Evolutionary conservation across 2,329 filamentous ascomycete species (phyloP).

Genomic region (Colletotrichum sidae): DNA sequence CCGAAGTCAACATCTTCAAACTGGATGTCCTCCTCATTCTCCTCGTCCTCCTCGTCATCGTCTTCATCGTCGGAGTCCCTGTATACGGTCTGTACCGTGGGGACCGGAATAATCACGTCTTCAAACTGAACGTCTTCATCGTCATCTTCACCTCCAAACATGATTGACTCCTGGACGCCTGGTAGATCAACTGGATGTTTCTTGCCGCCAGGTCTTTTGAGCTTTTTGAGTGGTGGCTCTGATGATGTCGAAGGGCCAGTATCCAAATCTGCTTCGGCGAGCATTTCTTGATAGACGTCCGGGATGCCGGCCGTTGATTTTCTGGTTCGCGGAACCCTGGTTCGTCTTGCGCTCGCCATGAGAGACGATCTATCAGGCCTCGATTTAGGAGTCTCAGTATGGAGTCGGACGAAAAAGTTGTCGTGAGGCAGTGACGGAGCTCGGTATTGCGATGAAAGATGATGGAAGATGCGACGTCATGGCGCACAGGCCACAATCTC

Average conservation of each 20-base stretch:
- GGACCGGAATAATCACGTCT: constrained; percentile 60
- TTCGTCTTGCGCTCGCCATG: constrained; percentile 43
- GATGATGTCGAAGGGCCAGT: constrained; percentile 41
- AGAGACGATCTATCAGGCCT: not conserved
- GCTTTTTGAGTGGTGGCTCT: constrained; percentile 57
- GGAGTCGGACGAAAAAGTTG: no score
- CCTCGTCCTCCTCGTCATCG: constrained; percentile 51
- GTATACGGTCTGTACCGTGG: constrained; percentile 64
- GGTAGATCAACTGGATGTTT: constrained; percentile 16
- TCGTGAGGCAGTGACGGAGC: no score
- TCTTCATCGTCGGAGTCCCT: constrained; percentile 59
- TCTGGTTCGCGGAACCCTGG: constrained; percentile 41
- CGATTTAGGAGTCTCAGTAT: no score
- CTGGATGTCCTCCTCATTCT: constrained; percentile 55
- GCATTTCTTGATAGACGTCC: constrained; percentile 61
- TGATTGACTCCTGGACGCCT: constrained; percentile 24
- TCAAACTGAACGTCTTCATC: constrained; percentile 61
- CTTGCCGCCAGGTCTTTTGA: constrained; percentile 45
- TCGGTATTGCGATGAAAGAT: no score
- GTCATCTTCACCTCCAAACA: constrained; percentile 49
- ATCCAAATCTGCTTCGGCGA: constrained; percentile 57
- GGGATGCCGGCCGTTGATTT: constrained; percentile 42
- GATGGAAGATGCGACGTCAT: no score
- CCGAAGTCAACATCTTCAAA: constrained; percentile 64
- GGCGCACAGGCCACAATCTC: no score